These are phyloP conservation scores for Syncephalastrum racemosum DNA, from an alignment of 371 early-diverging fungal species.

Conservation along the genomic window DNA sequence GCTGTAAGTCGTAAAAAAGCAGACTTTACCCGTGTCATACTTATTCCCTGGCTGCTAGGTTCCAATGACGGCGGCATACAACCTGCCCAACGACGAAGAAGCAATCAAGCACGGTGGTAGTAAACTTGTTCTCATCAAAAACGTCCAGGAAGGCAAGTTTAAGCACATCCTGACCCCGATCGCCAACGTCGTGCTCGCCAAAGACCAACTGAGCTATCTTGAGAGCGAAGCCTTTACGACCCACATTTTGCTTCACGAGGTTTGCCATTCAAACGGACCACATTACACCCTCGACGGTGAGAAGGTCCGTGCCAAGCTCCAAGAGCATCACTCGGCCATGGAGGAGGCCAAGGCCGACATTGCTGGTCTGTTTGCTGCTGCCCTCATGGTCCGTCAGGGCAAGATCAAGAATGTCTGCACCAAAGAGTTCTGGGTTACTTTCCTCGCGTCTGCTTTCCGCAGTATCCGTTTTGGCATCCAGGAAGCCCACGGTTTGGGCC, in stretches of 20 bases:
- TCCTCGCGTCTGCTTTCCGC: slow-evolving; percentile 78
- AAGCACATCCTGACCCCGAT: slow-evolving; percentile 68
- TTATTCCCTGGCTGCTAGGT: slow-evolving; percentile 21
- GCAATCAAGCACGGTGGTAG: slow-evolving; percentile 75
- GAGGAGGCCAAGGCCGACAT: slow-evolving; percentile 89
- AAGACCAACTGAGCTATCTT: slow-evolving; percentile 57
- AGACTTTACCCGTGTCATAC: background rate
- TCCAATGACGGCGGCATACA: slow-evolving; percentile 77
- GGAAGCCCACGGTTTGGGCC: slow-evolving; percentile 80
- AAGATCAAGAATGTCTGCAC: slow-evolving; percentile 60
- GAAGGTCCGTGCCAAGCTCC: slow-evolving; percentile 70
- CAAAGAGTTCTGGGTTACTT: slow-evolving; percentile 74
- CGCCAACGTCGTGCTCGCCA: slow-evolving; percentile 55
- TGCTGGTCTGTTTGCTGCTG: slow-evolving; percentile 75
- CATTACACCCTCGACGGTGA: slow-evolving; percentile 60
- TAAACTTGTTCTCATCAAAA: slow-evolving; percentile 80
- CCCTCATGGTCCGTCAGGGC: slow-evolving; percentile 62
- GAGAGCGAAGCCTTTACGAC: slow-evolving; percentile 77
- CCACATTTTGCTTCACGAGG: slow-evolving; percentile 79
- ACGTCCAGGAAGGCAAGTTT: slow-evolving; percentile 80
- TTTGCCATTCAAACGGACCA: slow-evolving; percentile 79
- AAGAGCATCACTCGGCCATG: slow-evolving; percentile 74
- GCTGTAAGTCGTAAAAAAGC: slow-evolving; percentile 48
- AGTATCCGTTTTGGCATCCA: slow-evolving; percentile 80
- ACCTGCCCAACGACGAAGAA: slow-evolving; percentile 81